phyloP scores from a whole-genome alignment of 2,329 filamentous ascomycete genomes.

The Epichloe brachyelytri region DNA sequence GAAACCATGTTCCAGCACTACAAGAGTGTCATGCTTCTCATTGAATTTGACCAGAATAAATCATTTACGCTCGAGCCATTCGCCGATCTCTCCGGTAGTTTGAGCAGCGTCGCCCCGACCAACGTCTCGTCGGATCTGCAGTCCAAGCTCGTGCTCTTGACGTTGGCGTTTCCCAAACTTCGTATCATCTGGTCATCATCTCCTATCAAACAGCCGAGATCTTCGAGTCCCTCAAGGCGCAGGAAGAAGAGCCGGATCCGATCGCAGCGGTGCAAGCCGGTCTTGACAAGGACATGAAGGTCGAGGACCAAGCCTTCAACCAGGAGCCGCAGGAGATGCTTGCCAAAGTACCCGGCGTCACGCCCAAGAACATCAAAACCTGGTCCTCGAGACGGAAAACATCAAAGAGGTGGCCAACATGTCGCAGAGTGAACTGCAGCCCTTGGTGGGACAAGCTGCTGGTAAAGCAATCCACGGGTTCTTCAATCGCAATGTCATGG shows the following conservation, averaged over 20 bases:
- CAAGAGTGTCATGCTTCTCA: conserved; percentile 77
- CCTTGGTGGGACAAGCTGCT: conserved; percentile 64
- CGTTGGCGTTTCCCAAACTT: conserved; percentile 78
- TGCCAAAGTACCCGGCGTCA: conserved; percentile 70
- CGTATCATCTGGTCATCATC: conserved; percentile 89
- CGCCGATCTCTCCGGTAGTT: conserved; percentile 50
- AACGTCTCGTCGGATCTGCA: conserved; percentile 61
- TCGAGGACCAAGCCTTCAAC: conserved; percentile 63
- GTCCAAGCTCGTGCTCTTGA: conserved; percentile 81
- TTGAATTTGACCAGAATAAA: conserved; percentile 96
- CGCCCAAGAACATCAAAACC: conserved; percentile 60
- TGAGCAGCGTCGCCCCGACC: conserved; percentile 49
- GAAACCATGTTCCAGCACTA: conserved; percentile 95
- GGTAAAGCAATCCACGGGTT: conserved; percentile 64
- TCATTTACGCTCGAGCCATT: conserved; percentile 87
- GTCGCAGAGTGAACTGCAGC: conserved; percentile 56
- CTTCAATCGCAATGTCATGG: conserved; percentile 55
- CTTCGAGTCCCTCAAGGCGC: conserved; percentile 83
- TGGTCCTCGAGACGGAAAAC: conserved; percentile 63
- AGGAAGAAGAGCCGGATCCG: conserved; percentile 82
- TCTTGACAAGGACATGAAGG: conserved; percentile 42
- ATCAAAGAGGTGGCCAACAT: conserved; percentile 79
- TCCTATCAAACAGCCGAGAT: conserved; percentile 94
- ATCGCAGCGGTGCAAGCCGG: conserved; percentile 75
- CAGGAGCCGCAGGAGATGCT: conserved; percentile 86